Percentiles rank a stretch among this genome's conserved stretches.
Conservation (phyloP, 164 flowering plant genomes). For the Pachysandra terminalis region DNA sequence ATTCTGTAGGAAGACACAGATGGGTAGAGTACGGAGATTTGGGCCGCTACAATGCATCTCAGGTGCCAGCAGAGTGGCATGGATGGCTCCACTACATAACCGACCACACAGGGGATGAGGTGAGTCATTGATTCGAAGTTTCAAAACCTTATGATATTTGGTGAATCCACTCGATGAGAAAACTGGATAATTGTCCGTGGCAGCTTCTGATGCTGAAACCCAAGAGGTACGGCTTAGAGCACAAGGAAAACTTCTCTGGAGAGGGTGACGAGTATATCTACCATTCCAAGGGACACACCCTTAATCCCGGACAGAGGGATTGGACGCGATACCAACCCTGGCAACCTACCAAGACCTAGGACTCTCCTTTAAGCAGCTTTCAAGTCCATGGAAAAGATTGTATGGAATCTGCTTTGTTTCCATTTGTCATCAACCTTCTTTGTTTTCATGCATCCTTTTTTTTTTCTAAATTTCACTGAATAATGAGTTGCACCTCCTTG, state of each 20-base stretch:
- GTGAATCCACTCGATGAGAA: background rate
- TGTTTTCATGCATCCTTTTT: background rate
- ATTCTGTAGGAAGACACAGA: slow-evolving; percentile 80
- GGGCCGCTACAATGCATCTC: slow-evolving; percentile 91
- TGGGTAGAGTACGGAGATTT: slow-evolving; percentile 97
- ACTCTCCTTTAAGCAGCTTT: background rate
- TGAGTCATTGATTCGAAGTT: slow-evolving; percentile 17
- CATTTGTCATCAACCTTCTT: background rate
- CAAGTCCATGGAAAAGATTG: background rate
- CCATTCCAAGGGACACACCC: slow-evolving; percentile 96
- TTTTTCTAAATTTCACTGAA: slow-evolving; percentile 3
- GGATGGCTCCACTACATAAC: slow-evolving; percentile 97
- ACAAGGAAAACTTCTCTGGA: slow-evolving; percentile 86
- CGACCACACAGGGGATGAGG: slow-evolving; percentile 98
- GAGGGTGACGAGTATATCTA: slow-evolving; percentile 89
- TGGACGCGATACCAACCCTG: slow-evolving; percentile 96
- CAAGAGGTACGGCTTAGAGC: slow-evolving; percentile 78
- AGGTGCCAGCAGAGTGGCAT: slow-evolving; percentile 99
- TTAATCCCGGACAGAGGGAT: slow-evolving; percentile 87
- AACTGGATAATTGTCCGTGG: slow-evolving; percentile 6
- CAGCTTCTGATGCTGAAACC: slow-evolving; percentile 91
- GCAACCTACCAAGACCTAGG: slow-evolving; percentile 57
- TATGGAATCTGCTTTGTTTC: background rate
- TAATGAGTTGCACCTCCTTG: background rate
- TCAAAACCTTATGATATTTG: background rate